Conservation (phyloP, 2,329 filamentous ascomycete species). For the Hymenoscyphus infarciens region DNA sequence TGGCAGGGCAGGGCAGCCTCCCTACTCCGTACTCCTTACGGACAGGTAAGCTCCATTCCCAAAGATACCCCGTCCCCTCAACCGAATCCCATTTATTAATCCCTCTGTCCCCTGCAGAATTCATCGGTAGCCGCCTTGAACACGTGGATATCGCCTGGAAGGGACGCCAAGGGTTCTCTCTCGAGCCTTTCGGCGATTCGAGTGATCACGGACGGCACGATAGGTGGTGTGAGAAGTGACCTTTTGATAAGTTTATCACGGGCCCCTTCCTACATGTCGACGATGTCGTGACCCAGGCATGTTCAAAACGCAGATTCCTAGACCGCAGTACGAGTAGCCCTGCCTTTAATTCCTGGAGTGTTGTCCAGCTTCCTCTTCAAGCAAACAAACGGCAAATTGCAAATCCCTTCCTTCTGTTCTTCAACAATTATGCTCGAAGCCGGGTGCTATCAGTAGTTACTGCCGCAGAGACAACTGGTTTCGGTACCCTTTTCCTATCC, state of each 20-base stretch:
- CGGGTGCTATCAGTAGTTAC: not conserved
- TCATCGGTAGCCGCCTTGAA: not conserved
- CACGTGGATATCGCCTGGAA: not conserved
- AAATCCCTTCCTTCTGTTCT: not conserved
- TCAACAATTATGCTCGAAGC: not conserved
- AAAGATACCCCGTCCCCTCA: not conserved
- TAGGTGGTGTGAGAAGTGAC: not conserved
- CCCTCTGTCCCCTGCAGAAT: not conserved
- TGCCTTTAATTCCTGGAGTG: not conserved
- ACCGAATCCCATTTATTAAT: constrained; percentile 1
- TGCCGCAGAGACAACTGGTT: not conserved
- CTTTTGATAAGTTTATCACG: not conserved
- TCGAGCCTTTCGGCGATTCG: not conserved
- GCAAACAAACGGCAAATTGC: not conserved
- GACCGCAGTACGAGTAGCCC: not conserved
- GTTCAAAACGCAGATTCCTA: not conserved
- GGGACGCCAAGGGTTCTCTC: not conserved
- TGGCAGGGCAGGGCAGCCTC: not conserved
- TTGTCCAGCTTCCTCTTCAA: not conserved
- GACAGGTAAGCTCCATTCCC: constrained; percentile 1
- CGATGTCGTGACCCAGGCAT: not conserved
- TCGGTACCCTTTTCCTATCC: not conserved
- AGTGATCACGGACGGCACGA: not conserved
- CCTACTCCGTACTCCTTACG: not conserved
- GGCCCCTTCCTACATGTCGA: not conserved